A percentile compares a stretch with the other conserved stretches of the same genome.
These are phyloP conservation scores for Apiotrichum brassicae DNA, from an alignment of 1,284 basidiomycete species.

Conservation along the genomic window DNA sequence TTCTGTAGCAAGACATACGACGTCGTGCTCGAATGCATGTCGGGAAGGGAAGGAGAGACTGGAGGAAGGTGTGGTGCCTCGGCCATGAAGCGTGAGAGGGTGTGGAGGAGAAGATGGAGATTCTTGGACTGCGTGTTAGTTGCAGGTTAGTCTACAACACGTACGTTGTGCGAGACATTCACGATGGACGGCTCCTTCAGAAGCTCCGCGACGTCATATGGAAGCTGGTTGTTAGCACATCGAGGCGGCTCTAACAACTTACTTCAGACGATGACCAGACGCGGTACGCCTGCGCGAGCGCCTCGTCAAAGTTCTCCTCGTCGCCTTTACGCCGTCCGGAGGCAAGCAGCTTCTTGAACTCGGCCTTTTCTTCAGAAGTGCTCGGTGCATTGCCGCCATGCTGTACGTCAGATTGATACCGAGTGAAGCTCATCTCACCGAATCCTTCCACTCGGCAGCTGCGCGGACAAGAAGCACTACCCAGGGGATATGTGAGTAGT, in stretches of 20 bases:
- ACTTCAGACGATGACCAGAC: constrained; percentile 62
- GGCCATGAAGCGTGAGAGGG: constrained; percentile 56
- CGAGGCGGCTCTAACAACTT: constrained; percentile 11
- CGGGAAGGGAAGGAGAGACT: constrained; percentile 67
- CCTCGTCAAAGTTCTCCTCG: constrained; percentile 96
- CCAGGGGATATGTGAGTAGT: constrained; percentile 81
- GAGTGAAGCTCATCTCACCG: constrained; percentile 19
- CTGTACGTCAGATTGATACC: constrained; percentile 20
- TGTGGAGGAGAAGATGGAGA: constrained; percentile 81
- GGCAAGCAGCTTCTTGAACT: constrained; percentile 59
- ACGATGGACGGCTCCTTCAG: constrained; percentile 59
- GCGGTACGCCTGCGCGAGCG: constrained; percentile 70
- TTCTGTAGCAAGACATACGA: constrained; percentile 56
- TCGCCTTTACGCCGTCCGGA: constrained; percentile 57
- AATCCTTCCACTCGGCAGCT: constrained; percentile 68
- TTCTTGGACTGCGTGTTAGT: constrained; percentile 51
- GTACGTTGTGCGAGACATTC: constrained; percentile 43
- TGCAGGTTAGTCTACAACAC: constrained; percentile 1
- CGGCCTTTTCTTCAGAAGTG: constrained; percentile 63
- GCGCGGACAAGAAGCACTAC: constrained; percentile 77
- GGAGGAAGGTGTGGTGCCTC: constrained; percentile 54
- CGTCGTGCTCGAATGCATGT: constrained; percentile 89
- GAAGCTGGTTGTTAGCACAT: constrained; percentile 49
- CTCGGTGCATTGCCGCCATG: constrained; percentile 25
- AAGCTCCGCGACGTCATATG: constrained; percentile 59